Base-by-base conservation (phyloP, 257 asterid species). In the Solanum arcanum region DNA sequence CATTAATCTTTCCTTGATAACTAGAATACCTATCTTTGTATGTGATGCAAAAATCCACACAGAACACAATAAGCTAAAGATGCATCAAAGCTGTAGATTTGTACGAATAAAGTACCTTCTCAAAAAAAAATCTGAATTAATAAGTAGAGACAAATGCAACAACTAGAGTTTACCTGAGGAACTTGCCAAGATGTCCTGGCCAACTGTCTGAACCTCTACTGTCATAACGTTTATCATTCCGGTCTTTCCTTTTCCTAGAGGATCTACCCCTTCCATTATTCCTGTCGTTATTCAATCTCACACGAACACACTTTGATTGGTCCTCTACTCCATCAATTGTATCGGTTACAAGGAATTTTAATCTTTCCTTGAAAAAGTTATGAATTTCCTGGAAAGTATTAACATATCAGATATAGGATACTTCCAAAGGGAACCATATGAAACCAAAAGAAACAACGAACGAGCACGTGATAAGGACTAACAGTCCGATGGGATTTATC, bases 321-420 rank as follows among this genome's bases (percentile, higher is more conserved):
- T 92, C 89, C 89, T 97, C 98, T 21, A 95, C 92, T 85, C 98
- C 98, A 91, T 97, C 99, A 72, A 96, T 87, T 14, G 98, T 94
- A 94, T 97, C 99, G 42, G 99, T 93, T 68, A 95, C 98, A 86
- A 97, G 96, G 91, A 97, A 94, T 37, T 92, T 95, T 93, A 97
- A 75, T 86, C 88, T 93, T 93, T 95, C 96, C 92, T 97, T 97
- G 93, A 97, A 95, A 92, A 95, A 95, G 91, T 94, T 94, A 88
- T 97, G 99, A 88, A 97, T 86, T 72, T 94, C 98, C 99, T 97
- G 95, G 87, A 94, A 94, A 86, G 46, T 62, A 91, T 44, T 52
- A 80, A 83, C 46, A 82, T 68, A 73, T 46, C 16, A 42, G 78
- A 83, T 91, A 81, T 91, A 20, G 46, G 72, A 86, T 91, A 85